Evolutionary conservation across 2,329 filamentous ascomycete genomes (phyloP), one percentile per base, ranked within the genome.

Genomic region (Hymenoscyphus linearis): DNA sequence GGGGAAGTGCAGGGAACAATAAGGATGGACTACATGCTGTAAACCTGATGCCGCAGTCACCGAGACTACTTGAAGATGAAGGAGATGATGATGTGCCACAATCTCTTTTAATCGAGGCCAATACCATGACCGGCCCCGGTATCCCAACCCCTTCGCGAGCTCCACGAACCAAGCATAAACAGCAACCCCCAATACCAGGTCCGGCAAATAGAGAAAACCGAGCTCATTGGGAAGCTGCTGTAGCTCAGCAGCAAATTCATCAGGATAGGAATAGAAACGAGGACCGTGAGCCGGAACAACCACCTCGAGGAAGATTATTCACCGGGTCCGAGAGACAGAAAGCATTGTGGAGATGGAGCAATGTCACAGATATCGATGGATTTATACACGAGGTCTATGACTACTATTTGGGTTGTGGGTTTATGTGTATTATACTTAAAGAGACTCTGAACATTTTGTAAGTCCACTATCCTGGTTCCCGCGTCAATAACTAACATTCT

Each of bases 261-360:
- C 56, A 75, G 71, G 60, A 76, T 67, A 22, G 77, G 71, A 58
- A 79, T 68, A 55, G n/a, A 2, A 57, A 59, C 6, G 55, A 57
- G 10, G 58, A 52, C 36, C 50, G 47, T 34, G 59, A 61, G 16
- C 62, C 64, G 9, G 79, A 80, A 34, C 79, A 78, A 65, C 80
- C 79, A 65, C 31, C 18, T 18, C 79, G 77, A 62, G 77, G 76
- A 37, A 79, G 78, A 12, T 74, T 80, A 57, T 77, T 71, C 22
- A 62, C 77, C 58, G 77, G 80, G 31, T 82, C 85, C 68, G 83
- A 85, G 0, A 82, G 82, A 73, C 84, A 88, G 67, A 86, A 84
- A 69, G 88, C 88, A 22, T 80, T 90, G 78, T 90, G 86, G 84
- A 80, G 84, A 64, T 91, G 87, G 85, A 84, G 86, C 18, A 90